A percentile compares a stretch with the other conserved stretches of the same genome.
phyloP scores from a whole-genome alignment of 2,329 filamentous ascomycete species.

The Bipolaris gigantea region DNA sequence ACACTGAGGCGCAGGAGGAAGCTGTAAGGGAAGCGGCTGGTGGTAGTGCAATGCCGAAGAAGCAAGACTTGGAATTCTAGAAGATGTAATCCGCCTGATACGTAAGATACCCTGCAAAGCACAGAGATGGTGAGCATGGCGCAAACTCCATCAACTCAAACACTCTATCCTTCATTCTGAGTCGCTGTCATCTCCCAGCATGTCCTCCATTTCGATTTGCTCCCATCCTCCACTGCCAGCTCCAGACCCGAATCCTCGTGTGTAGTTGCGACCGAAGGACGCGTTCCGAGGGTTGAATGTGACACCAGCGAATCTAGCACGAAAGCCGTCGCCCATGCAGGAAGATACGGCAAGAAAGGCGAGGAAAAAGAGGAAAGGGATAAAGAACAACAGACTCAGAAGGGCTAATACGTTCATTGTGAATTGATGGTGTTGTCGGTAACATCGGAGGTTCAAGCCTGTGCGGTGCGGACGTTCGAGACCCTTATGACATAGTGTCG shows the following conservation, averaged over 20 bases:
- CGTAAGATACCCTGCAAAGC: slow-evolving; percentile 8
- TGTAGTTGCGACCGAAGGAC: slow-evolving; percentile 59
- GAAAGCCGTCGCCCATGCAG: slow-evolving; percentile 58
- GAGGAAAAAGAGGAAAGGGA: slow-evolving; percentile 45
- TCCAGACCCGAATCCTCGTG: slow-evolving; percentile 57
- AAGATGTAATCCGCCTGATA: not conserved
- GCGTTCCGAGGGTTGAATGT: slow-evolving; percentile 48
- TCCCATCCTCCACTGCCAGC: slow-evolving; percentile 59
- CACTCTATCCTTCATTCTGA: slow-evolving; percentile 20
- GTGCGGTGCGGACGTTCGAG: slow-evolving; percentile 10
- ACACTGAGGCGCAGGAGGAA: slow-evolving; percentile 62
- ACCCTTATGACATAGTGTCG: slow-evolving; percentile 27
- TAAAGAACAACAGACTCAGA: slow-evolving; percentile 37
- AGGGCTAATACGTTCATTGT: slow-evolving; percentile 41
- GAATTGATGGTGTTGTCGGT: slow-evolving; percentile 11
- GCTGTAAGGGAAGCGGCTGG: slow-evolving; percentile 37
- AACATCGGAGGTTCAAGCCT: slow-evolving; percentile 13
- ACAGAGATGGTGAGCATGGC: slow-evolving; percentile 2
- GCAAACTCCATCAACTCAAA: not conserved
- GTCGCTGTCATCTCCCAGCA: slow-evolving; percentile 52
- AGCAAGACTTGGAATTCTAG: slow-evolving; percentile 68
- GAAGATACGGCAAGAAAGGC: slow-evolving; percentile 59
- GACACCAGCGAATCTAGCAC: slow-evolving; percentile 48
- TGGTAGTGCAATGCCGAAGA: slow-evolving; percentile 56
- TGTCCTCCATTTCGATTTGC: slow-evolving; percentile 65